phyloP scores from a whole-genome alignment of 306 rosid species.

The Vigna hirtella region DNA sequence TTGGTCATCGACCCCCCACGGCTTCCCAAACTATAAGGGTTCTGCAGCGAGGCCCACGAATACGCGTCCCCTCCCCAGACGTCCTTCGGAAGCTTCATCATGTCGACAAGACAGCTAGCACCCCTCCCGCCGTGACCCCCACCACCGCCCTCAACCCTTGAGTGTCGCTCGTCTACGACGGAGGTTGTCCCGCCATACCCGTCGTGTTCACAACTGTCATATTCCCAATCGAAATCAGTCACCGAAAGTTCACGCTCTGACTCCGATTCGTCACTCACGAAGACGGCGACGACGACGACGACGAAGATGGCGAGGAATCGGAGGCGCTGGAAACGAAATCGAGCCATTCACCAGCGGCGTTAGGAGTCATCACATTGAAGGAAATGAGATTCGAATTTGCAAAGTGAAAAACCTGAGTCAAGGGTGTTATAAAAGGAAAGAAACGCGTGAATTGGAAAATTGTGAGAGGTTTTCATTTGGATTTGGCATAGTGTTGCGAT shows the following conservation, averaged over 20 bases:
- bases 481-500: slow-evolving; percentile 45
- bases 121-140: slow-evolving; percentile 99
- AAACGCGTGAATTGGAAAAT: not conserved
- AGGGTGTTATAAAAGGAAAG: not conserved
- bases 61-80: slow-evolving; percentile 99
- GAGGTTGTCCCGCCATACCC: slow-evolving; percentile 85
- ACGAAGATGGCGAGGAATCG: slow-evolving; percentile 46
- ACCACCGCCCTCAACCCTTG: slow-evolving; percentile 83
- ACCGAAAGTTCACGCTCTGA: slow-evolving; percentile 54
- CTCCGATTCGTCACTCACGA: slow-evolving; percentile 46
- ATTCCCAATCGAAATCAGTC: slow-evolving; percentile 63
- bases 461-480: not conserved
- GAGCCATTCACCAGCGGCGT: slow-evolving; percentile 81
- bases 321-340: slow-evolving; percentile 61
- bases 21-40: slow-evolving; percentile 86
- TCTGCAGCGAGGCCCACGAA: slow-evolving; percentile 84
- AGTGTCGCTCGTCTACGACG: slow-evolving; percentile 95
- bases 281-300: slow-evolving; percentile 39
- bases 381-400: slow-evolving; percentile 39
- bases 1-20: slow-evolving; percentile 79
- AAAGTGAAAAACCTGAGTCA: slow-evolving; percentile 22
- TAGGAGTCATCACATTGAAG: slow-evolving; percentile 72
- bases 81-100: slow-evolving; percentile 88
- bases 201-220: slow-evolving; percentile 83
- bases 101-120: slow-evolving; percentile 81